Evolutionary conservation across 768 basidiomycete species (phyloP), one percentile per base, ranked within the genome.

Genomic region (Pilatotrama ljubarskyi): DNA sequence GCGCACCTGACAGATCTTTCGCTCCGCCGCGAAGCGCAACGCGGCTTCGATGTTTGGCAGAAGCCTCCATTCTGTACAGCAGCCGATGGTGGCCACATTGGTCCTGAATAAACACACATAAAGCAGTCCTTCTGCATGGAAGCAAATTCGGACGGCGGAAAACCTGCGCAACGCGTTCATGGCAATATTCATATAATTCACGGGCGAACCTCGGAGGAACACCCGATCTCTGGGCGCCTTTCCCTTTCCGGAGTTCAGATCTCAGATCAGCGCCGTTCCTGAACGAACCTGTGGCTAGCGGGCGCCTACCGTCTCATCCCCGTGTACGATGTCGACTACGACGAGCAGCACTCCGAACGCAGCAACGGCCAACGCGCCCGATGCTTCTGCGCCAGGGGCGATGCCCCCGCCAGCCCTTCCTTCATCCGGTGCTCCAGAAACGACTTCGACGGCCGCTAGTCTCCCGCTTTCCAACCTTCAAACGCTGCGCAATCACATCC

Each of bases 401-500:
- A 54, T 63, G 56, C 61, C 61, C n/a, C 61, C 61, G 7, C 56
- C 61, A 15, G 40, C 61, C 22, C 32, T 58, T 6, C 61, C 61
- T 7, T 24, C 47, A n/a, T 36, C 44, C 7, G 25, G 25, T 25
- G 4, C 37, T 4, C 10, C 49, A 13, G 55, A 24, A n/a, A 32
- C 41, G 1, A 17, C 51, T 17, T 7, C 29, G 26, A 35, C 43
- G 22, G 10, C 47, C 22, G 17, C 61, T 29, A 17, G 29, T 22
- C n/a, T 55, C 22, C 51, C 61, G 36, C 25, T 49, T 22, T 63
- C 64, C 18, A 51, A 62, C 20, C 35, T 65, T 24, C 40, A 56
- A 9, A 46, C 55, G 5, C 48, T 65, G 11, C 58, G 58, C 8
- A 47, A 69, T 5, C 79, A 79, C 64, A 78, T 85, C 22, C 74